Conservation (phyloP, 208 protist genomes). For the Angomonas deanei region DNA sequence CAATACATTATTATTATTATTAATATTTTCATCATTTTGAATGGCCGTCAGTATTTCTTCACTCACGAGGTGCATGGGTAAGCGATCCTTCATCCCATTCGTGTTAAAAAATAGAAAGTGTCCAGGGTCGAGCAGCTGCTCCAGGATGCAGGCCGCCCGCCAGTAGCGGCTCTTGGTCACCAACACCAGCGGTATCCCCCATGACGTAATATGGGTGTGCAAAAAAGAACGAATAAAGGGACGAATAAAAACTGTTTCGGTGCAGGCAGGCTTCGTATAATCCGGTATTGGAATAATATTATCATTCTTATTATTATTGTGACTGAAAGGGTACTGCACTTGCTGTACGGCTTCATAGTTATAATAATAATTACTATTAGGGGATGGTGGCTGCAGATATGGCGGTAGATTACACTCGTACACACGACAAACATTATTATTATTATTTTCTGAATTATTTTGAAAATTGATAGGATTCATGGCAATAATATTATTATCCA, state of each 20-base stretch:
- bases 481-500: conserved; percentile 69
- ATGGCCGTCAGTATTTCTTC: background rate
- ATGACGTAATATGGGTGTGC: conserved; percentile 39
- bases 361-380: background rate
- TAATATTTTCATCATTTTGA: background rate
- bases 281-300: background rate
- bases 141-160: conserved; percentile 61
- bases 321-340: background rate
- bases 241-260: conserved; percentile 64
- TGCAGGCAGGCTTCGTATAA: conserved; percentile 1
- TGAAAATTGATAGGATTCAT: background rate
- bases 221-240: conserved; percentile 51
- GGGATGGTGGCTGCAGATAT: background rate
- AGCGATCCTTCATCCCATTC: no score
- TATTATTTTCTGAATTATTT: background rate
- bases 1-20: background rate
- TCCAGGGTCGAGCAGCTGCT: conserved; percentile 45
- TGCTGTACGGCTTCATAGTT: background rate
- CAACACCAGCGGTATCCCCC: conserved; percentile 67
- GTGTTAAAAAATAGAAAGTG: background rate
- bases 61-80: background rate
- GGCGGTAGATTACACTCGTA: background rate
- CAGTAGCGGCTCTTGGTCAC: conserved; percentile 62
- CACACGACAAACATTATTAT: background rate
- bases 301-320: no score